These are phyloP conservation scores for Vigna reflexopilosa DNA, from an alignment of 306 rosid species.

Conservation along the genomic window DNA sequence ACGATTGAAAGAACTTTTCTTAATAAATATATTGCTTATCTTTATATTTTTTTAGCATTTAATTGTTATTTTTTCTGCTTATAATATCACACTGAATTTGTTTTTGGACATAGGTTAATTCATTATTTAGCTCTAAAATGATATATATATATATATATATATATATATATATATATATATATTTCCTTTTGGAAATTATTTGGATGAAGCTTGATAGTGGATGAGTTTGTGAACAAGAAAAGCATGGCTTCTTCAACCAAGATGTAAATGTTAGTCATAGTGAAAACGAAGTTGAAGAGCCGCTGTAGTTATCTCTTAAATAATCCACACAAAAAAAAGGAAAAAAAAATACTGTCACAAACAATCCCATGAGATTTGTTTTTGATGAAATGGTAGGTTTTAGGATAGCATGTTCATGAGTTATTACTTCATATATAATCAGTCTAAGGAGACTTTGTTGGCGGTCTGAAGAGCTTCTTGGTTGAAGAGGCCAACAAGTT, in stretches of 20 bases:
- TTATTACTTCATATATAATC: constrained; percentile 56
- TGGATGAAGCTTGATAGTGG: background rate
- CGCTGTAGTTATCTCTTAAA: background rate
- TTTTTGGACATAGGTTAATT: background rate
- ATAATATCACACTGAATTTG: background rate
- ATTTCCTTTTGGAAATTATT: background rate
- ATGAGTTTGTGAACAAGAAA: background rate
- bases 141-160: too few species aligned
- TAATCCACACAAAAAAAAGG: background rate
- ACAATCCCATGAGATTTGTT: constrained; percentile 67
- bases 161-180: too few species aligned
- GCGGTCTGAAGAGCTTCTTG: constrained; percentile 51
- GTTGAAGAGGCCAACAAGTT: constrained; percentile 55
- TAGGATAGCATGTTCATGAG: constrained; percentile 47
- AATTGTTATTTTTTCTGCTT: background rate
- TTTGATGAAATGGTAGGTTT: constrained; percentile 57
- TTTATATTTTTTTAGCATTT: background rate
- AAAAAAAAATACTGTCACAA: too few species aligned
- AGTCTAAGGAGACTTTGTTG: constrained; percentile 57
- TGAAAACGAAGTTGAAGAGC: background rate
- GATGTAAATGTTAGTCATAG: background rate
- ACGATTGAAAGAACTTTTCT: background rate
- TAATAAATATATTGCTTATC: background rate
- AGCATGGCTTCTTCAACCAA: background rate
- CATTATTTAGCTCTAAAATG: background rate